These are phyloP conservation scores for Claviceps sp. DNA, from an alignment of 2,329 filamentous ascomycete genomes.

Conservation along the genomic window DNA sequence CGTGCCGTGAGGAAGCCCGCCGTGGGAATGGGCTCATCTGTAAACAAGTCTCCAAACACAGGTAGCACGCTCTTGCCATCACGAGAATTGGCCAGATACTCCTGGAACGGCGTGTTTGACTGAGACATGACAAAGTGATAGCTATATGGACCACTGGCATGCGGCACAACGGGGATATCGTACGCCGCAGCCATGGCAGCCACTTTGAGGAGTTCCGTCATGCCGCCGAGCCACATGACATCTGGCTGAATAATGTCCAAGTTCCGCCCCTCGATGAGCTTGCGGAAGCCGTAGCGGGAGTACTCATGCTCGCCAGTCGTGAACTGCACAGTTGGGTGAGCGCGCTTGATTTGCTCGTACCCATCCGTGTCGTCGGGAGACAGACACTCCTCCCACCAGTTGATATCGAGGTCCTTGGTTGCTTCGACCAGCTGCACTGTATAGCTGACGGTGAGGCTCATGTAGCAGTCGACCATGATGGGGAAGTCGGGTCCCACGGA, in stretches of 20 bases:
- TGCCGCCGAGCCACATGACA: slow-evolving; percentile 91
- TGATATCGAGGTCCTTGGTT: slow-evolving; percentile 72
- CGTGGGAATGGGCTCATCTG: slow-evolving; percentile 78
- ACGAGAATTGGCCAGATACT: slow-evolving; percentile 86
- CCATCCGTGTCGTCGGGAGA: slow-evolving; percentile 87
- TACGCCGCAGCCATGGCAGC: slow-evolving; percentile 82
- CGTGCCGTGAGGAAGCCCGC: slow-evolving; percentile 70
- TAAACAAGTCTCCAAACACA: slow-evolving; percentile 82
- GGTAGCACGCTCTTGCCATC: slow-evolving; percentile 83
- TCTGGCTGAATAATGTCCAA: slow-evolving; percentile 91
- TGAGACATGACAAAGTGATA: slow-evolving; percentile 95
- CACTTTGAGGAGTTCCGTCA: slow-evolving; percentile 86
- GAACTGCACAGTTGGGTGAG: slow-evolving; percentile 83
- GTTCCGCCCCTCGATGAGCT: slow-evolving; percentile 82
- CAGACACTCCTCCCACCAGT: slow-evolving; percentile 96
- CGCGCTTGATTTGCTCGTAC: slow-evolving; percentile 78
- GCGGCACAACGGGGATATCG: slow-evolving; percentile 89
- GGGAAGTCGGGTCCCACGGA: slow-evolving; percentile 82
- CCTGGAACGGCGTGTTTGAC: slow-evolving; percentile 86
- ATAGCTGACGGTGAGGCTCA: slow-evolving; percentile 86
- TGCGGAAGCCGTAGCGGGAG: slow-evolving; percentile 86
- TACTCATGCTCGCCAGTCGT: slow-evolving; percentile 95
- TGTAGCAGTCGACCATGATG: slow-evolving; percentile 93
- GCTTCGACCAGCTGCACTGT: slow-evolving; percentile 83
- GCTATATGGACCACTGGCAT: slow-evolving; percentile 85